Percentiles rank a stretch among this genome's conserved stretches.
phyloP scores from a whole-genome alignment of 2,329 filamentous ascomycete genomes.

The Coniosporium tulheliwenetii region DNA sequence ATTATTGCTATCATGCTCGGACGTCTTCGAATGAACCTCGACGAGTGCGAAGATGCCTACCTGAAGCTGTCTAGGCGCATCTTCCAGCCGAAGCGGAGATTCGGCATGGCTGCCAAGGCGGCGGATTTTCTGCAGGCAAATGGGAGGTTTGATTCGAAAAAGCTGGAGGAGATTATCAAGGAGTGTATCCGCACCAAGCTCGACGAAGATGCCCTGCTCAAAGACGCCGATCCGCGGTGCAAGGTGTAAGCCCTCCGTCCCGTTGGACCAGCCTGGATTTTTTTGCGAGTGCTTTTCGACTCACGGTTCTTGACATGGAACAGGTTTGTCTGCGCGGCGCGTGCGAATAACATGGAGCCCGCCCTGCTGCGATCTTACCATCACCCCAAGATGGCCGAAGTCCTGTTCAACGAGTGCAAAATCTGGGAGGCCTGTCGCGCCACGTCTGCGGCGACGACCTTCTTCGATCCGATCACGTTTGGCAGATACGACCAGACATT shows the following conservation, averaged over 20 bases:
- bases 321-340: constrained; percentile 16
- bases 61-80: constrained; percentile 1
- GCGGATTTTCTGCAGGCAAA: no score
- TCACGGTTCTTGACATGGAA: neutral
- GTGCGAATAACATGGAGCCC: constrained; percentile 14
- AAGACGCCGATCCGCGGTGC: constrained; percentile 11
- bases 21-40: constrained; percentile 7
- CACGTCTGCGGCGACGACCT: constrained; percentile 14
- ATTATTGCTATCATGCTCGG: constrained; percentile 10
- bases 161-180: constrained; percentile 2
- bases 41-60: constrained; percentile 6
- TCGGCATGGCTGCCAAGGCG: neutral
- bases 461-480: constrained; percentile 21
- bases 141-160: constrained; percentile 3
- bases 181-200: constrained; percentile 7
- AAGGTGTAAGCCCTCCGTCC: constrained; percentile 16
- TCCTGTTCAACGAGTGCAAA: constrained; percentile 6
- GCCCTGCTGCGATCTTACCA: constrained; percentile 18
- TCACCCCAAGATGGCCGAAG: constrained; percentile 9
- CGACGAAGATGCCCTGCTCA: constrained; percentile 11
- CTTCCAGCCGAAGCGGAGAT: constrained; percentile 4
- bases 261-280: neutral
- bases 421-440: constrained; percentile 14
- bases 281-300: neutral
- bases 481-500: constrained; percentile 17